phyloP scores from a whole-genome alignment of 225 moss, liverwort and hornwort genomes.

The Climacium dendroides region DNA sequence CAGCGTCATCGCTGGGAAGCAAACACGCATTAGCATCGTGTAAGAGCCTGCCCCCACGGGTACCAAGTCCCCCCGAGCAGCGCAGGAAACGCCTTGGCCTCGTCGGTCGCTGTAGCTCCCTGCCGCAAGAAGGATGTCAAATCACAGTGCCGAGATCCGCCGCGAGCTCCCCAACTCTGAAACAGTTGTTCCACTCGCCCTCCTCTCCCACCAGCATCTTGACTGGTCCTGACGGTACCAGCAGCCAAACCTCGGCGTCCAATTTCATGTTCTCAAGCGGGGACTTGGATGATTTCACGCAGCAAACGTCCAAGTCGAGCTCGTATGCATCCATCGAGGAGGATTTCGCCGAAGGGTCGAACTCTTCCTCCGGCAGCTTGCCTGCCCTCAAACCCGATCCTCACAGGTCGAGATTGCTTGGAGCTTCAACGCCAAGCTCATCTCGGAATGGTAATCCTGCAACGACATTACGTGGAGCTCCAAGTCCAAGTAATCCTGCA shows the following conservation, averaged over 20 bases:
- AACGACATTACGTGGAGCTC: neutral
- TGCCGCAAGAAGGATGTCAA: slow-evolving; percentile 31
- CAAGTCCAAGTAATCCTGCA: neutral
- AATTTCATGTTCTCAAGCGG: slow-evolving; percentile 36
- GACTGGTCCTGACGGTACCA: slow-evolving; percentile 49
- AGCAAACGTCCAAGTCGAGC: slow-evolving; percentile 28
- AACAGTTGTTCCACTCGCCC: slow-evolving; percentile 5
- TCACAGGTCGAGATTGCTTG: neutral
- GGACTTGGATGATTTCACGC: slow-evolving; percentile 32
- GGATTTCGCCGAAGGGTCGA: slow-evolving; percentile 7
- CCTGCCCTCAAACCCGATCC: neutral
- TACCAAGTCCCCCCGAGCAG: neutral
- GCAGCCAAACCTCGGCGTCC: slow-evolving; percentile 48
- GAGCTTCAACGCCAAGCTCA: neutral
- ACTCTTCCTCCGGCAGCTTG: neutral
- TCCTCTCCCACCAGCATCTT: slow-evolving; percentile 73
- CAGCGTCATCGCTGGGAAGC: slow-evolving; percentile 11
- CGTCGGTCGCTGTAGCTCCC: slow-evolving; percentile 27
- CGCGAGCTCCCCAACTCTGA: neutral
- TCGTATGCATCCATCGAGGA: slow-evolving; percentile 22
- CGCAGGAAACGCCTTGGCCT: slow-evolving; percentile 4
- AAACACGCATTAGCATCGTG: slow-evolving; percentile 2
- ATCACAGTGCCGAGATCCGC: slow-evolving; percentile 8
- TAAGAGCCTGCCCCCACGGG: slow-evolving; percentile 9
- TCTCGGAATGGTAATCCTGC: neutral